A percentile compares a stretch with the other conserved stretches of the same genome.
phyloP scores from a whole-genome alignment of 2,329 filamentous ascomycete species.

The Nigrospora osmanthi region DNA sequence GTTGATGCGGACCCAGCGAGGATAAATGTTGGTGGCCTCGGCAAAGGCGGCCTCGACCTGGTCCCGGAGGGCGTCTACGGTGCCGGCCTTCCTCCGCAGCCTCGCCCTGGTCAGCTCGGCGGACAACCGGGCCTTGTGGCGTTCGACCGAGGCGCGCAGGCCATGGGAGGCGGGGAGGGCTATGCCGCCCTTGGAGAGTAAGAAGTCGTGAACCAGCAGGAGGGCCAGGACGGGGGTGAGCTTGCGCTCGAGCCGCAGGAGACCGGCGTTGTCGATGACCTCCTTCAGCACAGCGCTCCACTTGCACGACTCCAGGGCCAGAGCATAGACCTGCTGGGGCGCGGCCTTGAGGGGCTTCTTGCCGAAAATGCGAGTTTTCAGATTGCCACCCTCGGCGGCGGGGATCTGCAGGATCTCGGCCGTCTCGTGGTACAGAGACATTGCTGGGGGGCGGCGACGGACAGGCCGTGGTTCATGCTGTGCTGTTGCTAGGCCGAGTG shows the following conservation, averaged over 20 bases:
- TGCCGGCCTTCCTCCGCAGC: constrained; percentile 61
- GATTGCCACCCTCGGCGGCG: constrained; percentile 64
- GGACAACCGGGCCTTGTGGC: constrained; percentile 72
- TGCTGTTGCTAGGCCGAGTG: too few relatives aligned
- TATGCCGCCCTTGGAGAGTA: constrained; percentile 75
- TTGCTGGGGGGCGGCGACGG: constrained; percentile 25
- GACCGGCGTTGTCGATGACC: constrained; percentile 72
- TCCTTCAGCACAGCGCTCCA: constrained; percentile 84
- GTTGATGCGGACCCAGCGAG: constrained; percentile 91
- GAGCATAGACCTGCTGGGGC: constrained; percentile 76
- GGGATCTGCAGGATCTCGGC: constrained; percentile 62
- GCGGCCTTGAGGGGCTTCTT: constrained; percentile 69
- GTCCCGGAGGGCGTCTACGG: constrained; percentile 57
- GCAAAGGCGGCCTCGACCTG: constrained; percentile 46
- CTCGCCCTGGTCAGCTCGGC: constrained; percentile 79
- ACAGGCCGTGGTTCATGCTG: too few relatives aligned
- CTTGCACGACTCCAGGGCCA: constrained; percentile 81
- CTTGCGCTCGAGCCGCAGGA: constrained; percentile 80
- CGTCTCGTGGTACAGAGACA: constrained; percentile 95
- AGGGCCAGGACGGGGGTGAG: constrained; percentile 74
- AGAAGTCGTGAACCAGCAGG: constrained; percentile 77
- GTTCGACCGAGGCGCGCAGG: constrained; percentile 64
- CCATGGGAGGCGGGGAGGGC: constrained; percentile 74
- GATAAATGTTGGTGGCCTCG: constrained; percentile 48
- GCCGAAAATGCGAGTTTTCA: constrained; percentile 79